Conservation (phyloP, 495 filamentous ascomycete genomes). For the Daldinia concentrica region DNA sequence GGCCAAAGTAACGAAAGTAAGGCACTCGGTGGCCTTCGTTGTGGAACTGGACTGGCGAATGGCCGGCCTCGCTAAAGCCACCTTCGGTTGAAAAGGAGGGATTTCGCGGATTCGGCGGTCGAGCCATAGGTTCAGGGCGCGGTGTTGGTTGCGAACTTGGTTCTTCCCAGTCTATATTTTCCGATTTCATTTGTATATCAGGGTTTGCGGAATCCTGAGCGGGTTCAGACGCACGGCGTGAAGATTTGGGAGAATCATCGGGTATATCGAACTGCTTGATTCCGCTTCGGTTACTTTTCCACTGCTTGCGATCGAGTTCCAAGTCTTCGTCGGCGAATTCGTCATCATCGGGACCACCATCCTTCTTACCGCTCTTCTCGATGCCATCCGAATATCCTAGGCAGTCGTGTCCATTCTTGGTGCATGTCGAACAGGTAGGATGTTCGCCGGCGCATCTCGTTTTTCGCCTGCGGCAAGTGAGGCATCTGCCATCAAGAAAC, state of each 20-base stretch:
- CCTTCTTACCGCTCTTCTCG: constrained; percentile 57
- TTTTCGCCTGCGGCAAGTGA: constrained; percentile 83
- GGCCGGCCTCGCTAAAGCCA: constrained; percentile 52
- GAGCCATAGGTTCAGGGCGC: constrained; percentile 37
- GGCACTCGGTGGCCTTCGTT: constrained; percentile 74
- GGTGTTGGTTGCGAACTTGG: constrained; percentile 44
- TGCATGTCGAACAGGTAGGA: constrained; percentile 77
- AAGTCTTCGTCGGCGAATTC: constrained; percentile 48
- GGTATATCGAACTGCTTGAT: constrained; percentile 31
- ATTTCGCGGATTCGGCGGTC: constrained; percentile 43
- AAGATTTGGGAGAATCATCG: constrained; percentile 34
- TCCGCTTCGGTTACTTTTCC: constrained; percentile 40
- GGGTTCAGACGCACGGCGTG: constrained; percentile 37
- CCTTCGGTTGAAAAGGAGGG: constrained; percentile 54
- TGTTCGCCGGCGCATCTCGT: constrained; percentile 84
- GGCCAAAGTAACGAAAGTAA: constrained; percentile 88
- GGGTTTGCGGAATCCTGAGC: constrained; percentile 38
- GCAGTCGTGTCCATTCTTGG: constrained; percentile 76
- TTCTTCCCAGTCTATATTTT: constrained; percentile 45
- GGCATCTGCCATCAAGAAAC: constrained; percentile 62
- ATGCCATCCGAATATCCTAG: constrained; percentile 68
- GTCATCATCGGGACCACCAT: constrained; percentile 40
- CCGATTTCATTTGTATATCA: constrained; percentile 40
- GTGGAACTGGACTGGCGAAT: constrained; percentile 54
- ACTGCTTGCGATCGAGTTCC: constrained; percentile 48